Evolutionary conservation across 2,329 filamentous ascomycete genomes (phyloP), one percentile per base, ranked within the genome.

Genomic region (Xylaria arbuscula): DNA sequence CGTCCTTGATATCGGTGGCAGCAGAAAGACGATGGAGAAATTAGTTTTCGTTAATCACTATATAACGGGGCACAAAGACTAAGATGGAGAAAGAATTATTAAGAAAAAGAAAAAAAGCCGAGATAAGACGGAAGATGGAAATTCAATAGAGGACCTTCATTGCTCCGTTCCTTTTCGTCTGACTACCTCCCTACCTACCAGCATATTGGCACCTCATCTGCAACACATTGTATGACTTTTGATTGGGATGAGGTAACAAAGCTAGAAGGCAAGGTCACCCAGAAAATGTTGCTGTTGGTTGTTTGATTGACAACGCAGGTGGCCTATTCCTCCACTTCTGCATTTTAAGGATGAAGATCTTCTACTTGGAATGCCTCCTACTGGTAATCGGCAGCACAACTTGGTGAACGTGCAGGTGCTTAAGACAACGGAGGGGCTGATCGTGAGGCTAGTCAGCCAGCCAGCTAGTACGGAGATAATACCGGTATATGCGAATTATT

Each of bases 401-500:
- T 48, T 66, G 51, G 50, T 38, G n/a, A 50, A 45, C 34, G 40
- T 71, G 64, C 70, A 70, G 56, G 40, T 70, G 60, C 47, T 55
- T 50, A 47, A 70, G 56, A 58, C 62, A 10, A 67, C 66, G 71
- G 72, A 73, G 67, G 73, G 74, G 71, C 70, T 73, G 71, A 76
- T 76, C 72, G 70, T 68, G 69, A 75, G 70, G 72, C 71, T 75
- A 66, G 64, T 64, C 64, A 73, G 64, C 74, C 73, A 76, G 73
- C 73, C 67, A 73, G 71, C 70, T 70, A 71, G 58, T 70, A 66
- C 67, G 53, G 70, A 56, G 64, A 66, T 60, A 8, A 55, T 55
- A 42, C 62, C 45, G 28, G 22, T 19, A 47, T 19, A 47, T 47
- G 38, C 61, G 34, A 42, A 40, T 11, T 38, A 45, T 61, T 40